phyloP scores from a whole-genome alignment of 805 yeast species.

The Yamadazyma laniorum region DNA sequence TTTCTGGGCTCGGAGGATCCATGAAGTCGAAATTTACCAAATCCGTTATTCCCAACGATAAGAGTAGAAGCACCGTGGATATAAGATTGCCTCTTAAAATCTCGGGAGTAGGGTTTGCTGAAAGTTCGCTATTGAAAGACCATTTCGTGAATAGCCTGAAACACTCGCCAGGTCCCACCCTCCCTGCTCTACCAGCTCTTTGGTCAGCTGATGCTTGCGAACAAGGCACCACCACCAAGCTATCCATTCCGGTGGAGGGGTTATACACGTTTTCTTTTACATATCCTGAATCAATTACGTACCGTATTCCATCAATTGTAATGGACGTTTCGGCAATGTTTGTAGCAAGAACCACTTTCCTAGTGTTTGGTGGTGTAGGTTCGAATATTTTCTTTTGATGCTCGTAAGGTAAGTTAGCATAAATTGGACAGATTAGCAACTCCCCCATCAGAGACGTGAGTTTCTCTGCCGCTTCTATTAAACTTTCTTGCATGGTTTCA shows the following conservation, averaged over 20 bases:
- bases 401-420: constrained; percentile 87
- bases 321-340: constrained; percentile 69
- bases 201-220: constrained; percentile 65
- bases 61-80: constrained; percentile 68
- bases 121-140: constrained; percentile 75
- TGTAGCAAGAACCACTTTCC: constrained; percentile 92
- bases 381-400: constrained; percentile 79
- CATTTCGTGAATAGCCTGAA: constrained; percentile 83
- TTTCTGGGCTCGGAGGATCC: constrained; percentile 80
- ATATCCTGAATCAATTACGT: constrained; percentile 45
- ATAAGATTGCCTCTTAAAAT: constrained; percentile 82
- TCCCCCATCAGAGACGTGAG: constrained; percentile 61
- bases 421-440: constrained; percentile 78
- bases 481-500: constrained; percentile 71
- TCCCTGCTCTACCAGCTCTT: constrained; percentile 81
- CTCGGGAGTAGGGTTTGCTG: constrained; percentile 83
- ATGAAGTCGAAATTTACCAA: constrained; percentile 80
- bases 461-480: constrained; percentile 62
- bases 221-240: constrained; percentile 45
- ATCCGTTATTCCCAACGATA: constrained; percentile 84
- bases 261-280: constrained; percentile 45
- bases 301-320: constrained; percentile 43
- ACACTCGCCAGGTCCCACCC: constrained; percentile 48
- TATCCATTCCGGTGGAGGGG: constrained; percentile 44
- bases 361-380: constrained; percentile 71